These are phyloP conservation scores for Trichoderma afroharzianum DNA, from an alignment of 2,329 filamentous ascomycete species.

Conservation along the genomic window DNA sequence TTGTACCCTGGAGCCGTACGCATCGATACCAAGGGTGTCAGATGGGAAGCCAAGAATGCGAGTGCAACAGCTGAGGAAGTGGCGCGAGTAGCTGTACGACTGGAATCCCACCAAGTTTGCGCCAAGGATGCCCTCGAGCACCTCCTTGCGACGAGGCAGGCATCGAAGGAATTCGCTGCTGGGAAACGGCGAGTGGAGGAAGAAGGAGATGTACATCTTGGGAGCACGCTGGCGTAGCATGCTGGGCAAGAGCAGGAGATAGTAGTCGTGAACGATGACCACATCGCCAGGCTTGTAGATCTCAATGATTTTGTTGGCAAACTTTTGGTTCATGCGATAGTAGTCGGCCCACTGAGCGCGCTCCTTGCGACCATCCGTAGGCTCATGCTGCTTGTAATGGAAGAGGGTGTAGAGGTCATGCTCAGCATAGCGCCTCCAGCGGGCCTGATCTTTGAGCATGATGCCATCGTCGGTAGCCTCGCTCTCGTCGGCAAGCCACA, in stretches of 20 bases:
- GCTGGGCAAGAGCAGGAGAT: conserved; percentile 83
- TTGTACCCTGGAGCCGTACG: conserved; percentile 82
- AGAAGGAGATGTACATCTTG: conserved; percentile 92
- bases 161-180: conserved; percentile 94
- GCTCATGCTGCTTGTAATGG: conserved; percentile 94
- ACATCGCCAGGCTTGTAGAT: conserved; percentile 91
- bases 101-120: conserved; percentile 95
- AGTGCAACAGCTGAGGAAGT: conserved; percentile 92
- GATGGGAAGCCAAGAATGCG: conserved; percentile 88
- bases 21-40: conserved; percentile 78
- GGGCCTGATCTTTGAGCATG: conserved; percentile 72
- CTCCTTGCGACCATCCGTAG: conserved; percentile 77
- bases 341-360: conserved; percentile 88
- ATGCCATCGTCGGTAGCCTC: conserved; percentile 66
- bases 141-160: conserved; percentile 80
- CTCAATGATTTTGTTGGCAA: conserved; percentile 83
- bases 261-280: conserved; percentile 90
- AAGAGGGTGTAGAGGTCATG: conserved; percentile 89
- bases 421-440: conserved; percentile 89
- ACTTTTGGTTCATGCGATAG: conserved; percentile 86
- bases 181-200: conserved; percentile 89
- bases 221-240: conserved; percentile 82
- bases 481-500: conserved; percentile 80
- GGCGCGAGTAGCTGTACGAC: conserved; percentile 89
- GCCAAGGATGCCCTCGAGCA: conserved; percentile 84